phyloP scores from a whole-genome alignment of 805 yeast genomes.

The Sugiyamaella marilandica region DNA sequence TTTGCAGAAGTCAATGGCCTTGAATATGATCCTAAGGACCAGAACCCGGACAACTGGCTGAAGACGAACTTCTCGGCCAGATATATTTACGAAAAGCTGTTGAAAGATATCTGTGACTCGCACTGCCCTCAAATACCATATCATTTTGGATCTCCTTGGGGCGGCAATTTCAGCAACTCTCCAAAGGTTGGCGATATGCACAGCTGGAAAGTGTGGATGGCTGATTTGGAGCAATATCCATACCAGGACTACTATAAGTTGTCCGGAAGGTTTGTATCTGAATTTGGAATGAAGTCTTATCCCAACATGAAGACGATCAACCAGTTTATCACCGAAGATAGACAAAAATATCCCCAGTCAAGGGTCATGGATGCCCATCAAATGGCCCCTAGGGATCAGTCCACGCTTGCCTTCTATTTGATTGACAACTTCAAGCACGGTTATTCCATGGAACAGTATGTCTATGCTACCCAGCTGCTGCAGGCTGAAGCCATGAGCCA shows the following conservation, averaged over 20 bases:
- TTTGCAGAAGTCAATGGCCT: conserved; percentile 34
- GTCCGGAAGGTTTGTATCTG: conserved; percentile 46
- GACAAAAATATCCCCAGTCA: conserved; percentile 41
- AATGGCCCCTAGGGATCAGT: conserved; percentile 43
- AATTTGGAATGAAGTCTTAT: conserved; percentile 50
- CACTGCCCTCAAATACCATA: conserved; percentile 13
- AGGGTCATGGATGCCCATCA: conserved; percentile 42
- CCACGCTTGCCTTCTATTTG: conserved; percentile 42
- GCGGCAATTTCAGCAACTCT: conserved; percentile 28
- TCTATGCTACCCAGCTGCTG: conserved; percentile 47
- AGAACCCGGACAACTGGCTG: conserved; percentile 13
- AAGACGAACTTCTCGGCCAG: conserved; percentile 39
- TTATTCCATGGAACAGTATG: conserved; percentile 35
- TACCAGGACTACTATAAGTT: conserved; percentile 44
- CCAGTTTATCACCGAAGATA: conserved; percentile 35
- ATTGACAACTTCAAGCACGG: conserved; percentile 37
- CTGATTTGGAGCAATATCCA: conserved; percentile 36
- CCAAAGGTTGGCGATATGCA: conserved; percentile 45
- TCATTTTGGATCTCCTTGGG: conserved; percentile 45
- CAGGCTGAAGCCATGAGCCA: conserved; percentile 46
- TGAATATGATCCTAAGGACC: conserved; percentile 13
- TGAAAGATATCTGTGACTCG: conserved; percentile 6
- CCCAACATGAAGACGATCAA: conserved; percentile 37
- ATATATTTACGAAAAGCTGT: conserved; percentile 35
- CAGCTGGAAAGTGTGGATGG: conserved; percentile 55